Conservation (phyloP, 805 yeast genomes). For the Ogataea thermomethanolica region DNA sequence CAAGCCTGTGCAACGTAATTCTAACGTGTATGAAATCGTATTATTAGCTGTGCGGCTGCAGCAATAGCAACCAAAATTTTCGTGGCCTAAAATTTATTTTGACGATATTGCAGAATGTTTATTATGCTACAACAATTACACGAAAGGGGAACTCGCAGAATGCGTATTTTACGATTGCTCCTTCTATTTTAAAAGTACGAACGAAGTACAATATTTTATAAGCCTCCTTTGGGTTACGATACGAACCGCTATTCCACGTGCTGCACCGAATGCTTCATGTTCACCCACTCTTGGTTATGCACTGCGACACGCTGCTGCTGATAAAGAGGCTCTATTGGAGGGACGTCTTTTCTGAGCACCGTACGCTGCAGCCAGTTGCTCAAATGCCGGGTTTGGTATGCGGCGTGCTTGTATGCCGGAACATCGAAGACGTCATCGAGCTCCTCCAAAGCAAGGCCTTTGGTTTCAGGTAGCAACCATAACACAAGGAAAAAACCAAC, state of each 20-base stretch:
- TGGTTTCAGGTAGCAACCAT: conserved; percentile 71
- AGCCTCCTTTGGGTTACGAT: too few relatives aligned
- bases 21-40: background rate
- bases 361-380: conserved; percentile 43
- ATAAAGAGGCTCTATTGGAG: conserved; percentile 54
- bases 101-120: too few relatives aligned
- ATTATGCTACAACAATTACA: background rate
- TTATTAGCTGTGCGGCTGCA: conserved; percentile 3
- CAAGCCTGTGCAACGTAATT: too few relatives aligned
- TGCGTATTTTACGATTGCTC: conserved; percentile 4
- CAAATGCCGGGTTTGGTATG: conserved; percentile 39
- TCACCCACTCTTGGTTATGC: conserved; percentile 60
- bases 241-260: conserved; percentile 41
- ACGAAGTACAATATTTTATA: too few relatives aligned
- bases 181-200: conserved; percentile 3
- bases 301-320: conserved; percentile 57
- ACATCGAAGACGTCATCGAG: conserved; percentile 70
- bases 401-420: conserved; percentile 53
- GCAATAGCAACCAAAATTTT: conserved; percentile 3
- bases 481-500: conserved; percentile 67
- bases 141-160: conserved; percentile 6
- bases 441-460: conserved; percentile 70
- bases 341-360: conserved; percentile 46
- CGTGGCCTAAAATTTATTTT: too few relatives aligned
- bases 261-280: conserved; percentile 46